These are phyloP conservation scores for Aspergillus olivimuriae DNA, from an alignment of 495 filamentous ascomycete genomes.

Conservation along the genomic window DNA sequence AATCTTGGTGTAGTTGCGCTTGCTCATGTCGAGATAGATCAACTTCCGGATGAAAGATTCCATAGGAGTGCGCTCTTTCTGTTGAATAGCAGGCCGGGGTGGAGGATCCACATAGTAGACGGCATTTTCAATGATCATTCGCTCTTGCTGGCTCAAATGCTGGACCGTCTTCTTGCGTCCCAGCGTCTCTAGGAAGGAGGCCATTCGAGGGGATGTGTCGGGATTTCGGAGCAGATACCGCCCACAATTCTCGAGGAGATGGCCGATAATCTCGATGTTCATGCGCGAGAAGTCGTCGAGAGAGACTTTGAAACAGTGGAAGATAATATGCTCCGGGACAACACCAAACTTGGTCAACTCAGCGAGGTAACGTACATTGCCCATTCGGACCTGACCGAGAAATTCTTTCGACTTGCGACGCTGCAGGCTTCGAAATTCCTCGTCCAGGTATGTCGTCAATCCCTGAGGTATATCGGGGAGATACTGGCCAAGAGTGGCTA, in stretches of 20 bases:
- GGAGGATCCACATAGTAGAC: slow-evolving; percentile 98
- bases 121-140: slow-evolving; percentile 97
- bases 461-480: slow-evolving; percentile 88
- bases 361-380: slow-evolving; percentile 94
- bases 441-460: slow-evolving; percentile 89
- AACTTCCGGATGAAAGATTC: slow-evolving; percentile 89
- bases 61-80: slow-evolving; percentile 90
- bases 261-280: slow-evolving; percentile 98
- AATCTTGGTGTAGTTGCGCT: slow-evolving; percentile 86
- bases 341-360: slow-evolving; percentile 98
- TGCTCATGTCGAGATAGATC: slow-evolving; percentile 88
- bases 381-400: slow-evolving; percentile 84
- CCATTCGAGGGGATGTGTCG: slow-evolving; percentile 89
- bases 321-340: slow-evolving; percentile 96
- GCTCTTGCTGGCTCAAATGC: slow-evolving; percentile 89
- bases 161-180: slow-evolving; percentile 94
- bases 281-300: slow-evolving; percentile 96
- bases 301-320: slow-evolving; percentile 96
- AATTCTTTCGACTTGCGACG: slow-evolving; percentile 98
- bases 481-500: slow-evolving; percentile 90
- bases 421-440: slow-evolving; percentile 94
- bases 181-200: slow-evolving; percentile 86
- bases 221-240: slow-evolving; percentile 90
- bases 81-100: slow-evolving; percentile 84
- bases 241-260: slow-evolving; percentile 95